A percentile compares a stretch with the other conserved stretches of the same genome.
Conservation (phyloP, 495 filamentous ascomycete genomes). For the Aspergillus saccharolyticus region DNA sequence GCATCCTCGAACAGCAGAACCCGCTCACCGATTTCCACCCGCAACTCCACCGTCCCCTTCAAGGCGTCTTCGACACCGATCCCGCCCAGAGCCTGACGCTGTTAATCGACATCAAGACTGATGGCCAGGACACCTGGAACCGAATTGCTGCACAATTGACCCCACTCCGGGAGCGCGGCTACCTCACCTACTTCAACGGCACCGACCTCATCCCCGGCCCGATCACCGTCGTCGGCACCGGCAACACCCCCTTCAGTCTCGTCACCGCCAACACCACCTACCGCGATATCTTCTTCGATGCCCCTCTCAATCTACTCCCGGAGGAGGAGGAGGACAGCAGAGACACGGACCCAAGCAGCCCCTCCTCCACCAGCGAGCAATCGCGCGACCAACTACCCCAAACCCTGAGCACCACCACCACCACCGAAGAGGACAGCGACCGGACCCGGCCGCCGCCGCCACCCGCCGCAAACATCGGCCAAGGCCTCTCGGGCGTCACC, state of each 20-base stretch:
- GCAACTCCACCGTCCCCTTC: slow-evolving; percentile 14
- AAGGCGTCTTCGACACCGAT: slow-evolving; percentile 48
- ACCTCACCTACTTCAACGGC: slow-evolving; percentile 54
- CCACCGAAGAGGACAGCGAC: too few relatives aligned
- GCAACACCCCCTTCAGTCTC: slow-evolving; percentile 67
- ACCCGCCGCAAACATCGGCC: slow-evolving; percentile 20
- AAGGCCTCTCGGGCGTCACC: slow-evolving; percentile 36
- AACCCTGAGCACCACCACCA: background rate
- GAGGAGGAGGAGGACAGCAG: slow-evolving; percentile 23
- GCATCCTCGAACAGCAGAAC: slow-evolving; percentile 50
- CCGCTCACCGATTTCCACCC: slow-evolving; percentile 32
- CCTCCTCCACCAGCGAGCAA: background rate
- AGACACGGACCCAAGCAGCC: background rate
- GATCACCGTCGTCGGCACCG: slow-evolving; percentile 76
- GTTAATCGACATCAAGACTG: slow-evolving; percentile 69
- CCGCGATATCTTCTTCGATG: slow-evolving; percentile 62
- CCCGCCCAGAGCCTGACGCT: slow-evolving; percentile 57
- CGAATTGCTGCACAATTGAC: slow-evolving; percentile 55
- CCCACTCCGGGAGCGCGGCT: slow-evolving; percentile 61
- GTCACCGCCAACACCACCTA: slow-evolving; percentile 43
- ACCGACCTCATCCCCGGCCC: slow-evolving; percentile 46
- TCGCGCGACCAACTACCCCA: background rate
- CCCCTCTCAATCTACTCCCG: slow-evolving; percentile 43
- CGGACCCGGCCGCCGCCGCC: background rate
- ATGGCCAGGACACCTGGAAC: slow-evolving; percentile 41